A percentile compares a stretch with the other conserved stretches of the same genome.
Evolutionary conservation across 2,329 filamentous ascomycete species (phyloP).

Genomic region (Aciculosporium take): DNA sequence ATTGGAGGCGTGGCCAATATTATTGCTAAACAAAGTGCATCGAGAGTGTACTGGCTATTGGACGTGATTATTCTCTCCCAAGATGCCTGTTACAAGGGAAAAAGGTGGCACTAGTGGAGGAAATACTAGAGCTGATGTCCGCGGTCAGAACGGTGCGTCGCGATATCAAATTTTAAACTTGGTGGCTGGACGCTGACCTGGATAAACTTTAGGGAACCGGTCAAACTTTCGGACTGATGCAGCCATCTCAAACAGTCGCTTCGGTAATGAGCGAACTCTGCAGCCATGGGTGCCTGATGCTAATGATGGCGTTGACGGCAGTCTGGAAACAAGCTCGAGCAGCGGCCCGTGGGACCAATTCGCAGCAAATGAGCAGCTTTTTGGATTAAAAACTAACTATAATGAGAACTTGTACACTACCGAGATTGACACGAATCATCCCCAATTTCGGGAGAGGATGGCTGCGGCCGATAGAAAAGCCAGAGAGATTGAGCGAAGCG

Average conservation of each 20-base stretch:
- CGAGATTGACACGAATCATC: constrained; percentile 68
- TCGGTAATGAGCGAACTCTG: constrained; percentile 57
- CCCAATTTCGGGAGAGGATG: constrained; percentile 63
- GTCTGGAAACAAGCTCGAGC: constrained; percentile 47
- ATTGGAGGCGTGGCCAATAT: constrained; percentile 1
- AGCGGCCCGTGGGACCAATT: constrained; percentile 78
- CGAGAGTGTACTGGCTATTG: constrained; percentile 11
- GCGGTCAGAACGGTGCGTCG: constrained; percentile 24
- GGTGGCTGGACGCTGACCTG: neutral
- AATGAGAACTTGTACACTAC: constrained; percentile 94
- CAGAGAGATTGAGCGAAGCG: constrained; percentile 72
- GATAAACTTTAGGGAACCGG: constrained; percentile 41
- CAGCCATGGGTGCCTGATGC: constrained; percentile 68
- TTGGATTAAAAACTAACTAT: constrained; percentile 80
- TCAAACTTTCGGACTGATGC: constrained; percentile 70
- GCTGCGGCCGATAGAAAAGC: constrained; percentile 73
- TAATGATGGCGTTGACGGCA: constrained; percentile 48
- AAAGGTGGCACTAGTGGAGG: constrained; percentile 20
- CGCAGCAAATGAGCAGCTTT: constrained; percentile 71
- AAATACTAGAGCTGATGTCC: constrained; percentile 16
- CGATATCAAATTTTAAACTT: neutral
- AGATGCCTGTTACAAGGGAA: constrained; percentile 27
- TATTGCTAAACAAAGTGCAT: constrained; percentile 1
- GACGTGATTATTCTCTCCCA: constrained; percentile 11
- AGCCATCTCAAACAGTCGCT: constrained; percentile 66